phyloP scores from a whole-genome alignment of 768 basidiomycete genomes.

The Roridomyces roridus region DNA sequence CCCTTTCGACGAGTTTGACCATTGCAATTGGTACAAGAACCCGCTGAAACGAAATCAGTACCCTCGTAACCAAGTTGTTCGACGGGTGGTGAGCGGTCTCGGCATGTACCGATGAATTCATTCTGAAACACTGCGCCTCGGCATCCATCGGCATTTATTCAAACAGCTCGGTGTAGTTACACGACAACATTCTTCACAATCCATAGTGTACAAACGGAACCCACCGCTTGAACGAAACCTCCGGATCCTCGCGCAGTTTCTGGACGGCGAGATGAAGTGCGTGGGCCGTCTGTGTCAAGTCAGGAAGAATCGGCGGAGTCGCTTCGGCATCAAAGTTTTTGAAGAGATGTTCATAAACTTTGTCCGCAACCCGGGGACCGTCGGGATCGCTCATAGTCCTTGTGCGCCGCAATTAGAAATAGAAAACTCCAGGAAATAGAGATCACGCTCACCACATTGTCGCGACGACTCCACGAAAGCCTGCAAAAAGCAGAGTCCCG shows the following conservation, averaged over 20 bases:
- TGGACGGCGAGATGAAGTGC: not conserved
- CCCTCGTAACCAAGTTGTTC: too few species aligned
- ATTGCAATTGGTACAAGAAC: too few species aligned
- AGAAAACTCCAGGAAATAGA: not conserved
- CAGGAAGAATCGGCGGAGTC: not conserved
- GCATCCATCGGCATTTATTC: too few species aligned
- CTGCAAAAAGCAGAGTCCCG: conserved; percentile 29
- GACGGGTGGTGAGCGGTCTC: too few species aligned
- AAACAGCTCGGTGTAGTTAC: too few species aligned
- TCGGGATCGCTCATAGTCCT: not conserved
- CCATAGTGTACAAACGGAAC: conserved; percentile 4
- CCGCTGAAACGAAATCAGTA: too few species aligned
- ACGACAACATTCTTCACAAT: too few species aligned
- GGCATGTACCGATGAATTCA: too few species aligned
- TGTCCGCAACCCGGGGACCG: not conserved
- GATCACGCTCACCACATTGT: conserved; percentile 30
- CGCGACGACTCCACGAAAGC: too few species aligned
- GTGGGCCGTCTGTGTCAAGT: not conserved
- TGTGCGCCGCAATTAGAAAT: not conserved
- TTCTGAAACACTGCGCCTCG: too few species aligned
- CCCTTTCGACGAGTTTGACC: too few species aligned
- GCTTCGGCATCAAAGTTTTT: not conserved
- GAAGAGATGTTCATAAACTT: conserved; percentile 1
- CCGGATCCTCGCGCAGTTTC: not conserved
- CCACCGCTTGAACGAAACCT: not conserved